phyloP scores from a whole-genome alignment of 257 asterid species.

The Solanum rostratum region DNA sequence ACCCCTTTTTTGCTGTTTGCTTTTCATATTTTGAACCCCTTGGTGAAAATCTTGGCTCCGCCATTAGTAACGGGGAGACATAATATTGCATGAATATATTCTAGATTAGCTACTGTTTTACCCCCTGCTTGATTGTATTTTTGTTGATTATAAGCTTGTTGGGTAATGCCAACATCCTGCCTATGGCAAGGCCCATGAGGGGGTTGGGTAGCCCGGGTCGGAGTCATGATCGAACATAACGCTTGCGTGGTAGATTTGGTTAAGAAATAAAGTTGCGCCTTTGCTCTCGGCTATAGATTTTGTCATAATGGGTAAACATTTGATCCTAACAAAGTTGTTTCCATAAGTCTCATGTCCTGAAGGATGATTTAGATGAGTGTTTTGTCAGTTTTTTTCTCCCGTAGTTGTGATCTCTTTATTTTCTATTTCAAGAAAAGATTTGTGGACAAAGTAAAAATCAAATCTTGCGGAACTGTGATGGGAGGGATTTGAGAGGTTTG shows the following conservation, averaged over 20 bases:
- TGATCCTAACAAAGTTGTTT: not conserved
- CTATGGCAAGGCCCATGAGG: too few relatives aligned
- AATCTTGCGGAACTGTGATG: not conserved
- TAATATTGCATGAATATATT: not conserved
- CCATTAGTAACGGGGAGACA: not conserved
- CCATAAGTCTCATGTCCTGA: not conserved
- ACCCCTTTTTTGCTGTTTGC: not conserved
- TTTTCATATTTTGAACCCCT: not conserved
- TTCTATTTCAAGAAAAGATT: not conserved
- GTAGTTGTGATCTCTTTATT: not conserved
- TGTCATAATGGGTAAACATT: too few relatives aligned
- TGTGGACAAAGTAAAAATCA: not conserved
- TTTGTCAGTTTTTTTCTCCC: not conserved
- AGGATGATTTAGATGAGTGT: not conserved
- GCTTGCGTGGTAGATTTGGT: too few relatives aligned
- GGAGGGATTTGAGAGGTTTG: not conserved
- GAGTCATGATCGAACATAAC: too few relatives aligned
- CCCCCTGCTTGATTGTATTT: not conserved
- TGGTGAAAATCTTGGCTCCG: not conserved
- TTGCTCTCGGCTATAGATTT: too few relatives aligned
- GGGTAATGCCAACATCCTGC: too few relatives aligned
- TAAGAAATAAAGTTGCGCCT: too few relatives aligned
- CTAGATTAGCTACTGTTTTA: not conserved
- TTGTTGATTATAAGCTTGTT: not conserved
- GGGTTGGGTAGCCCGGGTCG: too few relatives aligned